Evolutionary conservation across 208 protist genomes (phyloP).

Genomic region (Acanthamoeba triangularis): DNA sequence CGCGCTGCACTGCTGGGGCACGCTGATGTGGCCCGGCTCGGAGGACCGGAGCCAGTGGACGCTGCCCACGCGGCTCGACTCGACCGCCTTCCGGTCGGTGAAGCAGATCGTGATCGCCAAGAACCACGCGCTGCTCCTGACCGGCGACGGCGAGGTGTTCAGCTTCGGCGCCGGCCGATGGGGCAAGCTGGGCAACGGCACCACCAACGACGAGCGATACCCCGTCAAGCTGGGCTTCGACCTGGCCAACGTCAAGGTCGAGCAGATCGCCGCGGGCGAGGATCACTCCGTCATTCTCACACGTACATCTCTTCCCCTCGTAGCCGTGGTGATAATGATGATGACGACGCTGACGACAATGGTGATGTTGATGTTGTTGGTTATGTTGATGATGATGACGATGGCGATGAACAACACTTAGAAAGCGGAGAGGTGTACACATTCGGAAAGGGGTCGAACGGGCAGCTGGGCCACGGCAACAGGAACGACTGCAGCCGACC

Average conservation of each 20-base stretch:
- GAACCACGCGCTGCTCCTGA: constrained; percentile 31
- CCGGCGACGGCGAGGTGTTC: constrained; percentile 3
- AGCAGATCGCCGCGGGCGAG: constrained; percentile 45
- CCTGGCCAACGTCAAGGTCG: constrained; percentile 12
- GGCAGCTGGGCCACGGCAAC: constrained; percentile 61
- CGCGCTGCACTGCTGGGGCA: constrained; percentile 32
- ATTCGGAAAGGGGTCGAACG: constrained; percentile 53
- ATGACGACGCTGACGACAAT: neutral
- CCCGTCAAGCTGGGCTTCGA: constrained; percentile 30
- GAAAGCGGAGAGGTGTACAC: constrained; percentile 65
- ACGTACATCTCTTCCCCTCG: neutral
- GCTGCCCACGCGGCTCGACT: constrained; percentile 5
- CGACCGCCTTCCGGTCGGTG: neutral
- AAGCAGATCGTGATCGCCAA: constrained; percentile 57
- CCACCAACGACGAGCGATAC: neutral
- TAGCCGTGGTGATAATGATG: neutral
- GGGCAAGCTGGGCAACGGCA: constrained; percentile 54
- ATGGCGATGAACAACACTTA: neutral
- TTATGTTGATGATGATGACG: neutral
- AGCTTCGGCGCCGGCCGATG: neutral
- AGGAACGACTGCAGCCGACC: constrained; percentile 29
- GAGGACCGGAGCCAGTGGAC: constrained; percentile 28
- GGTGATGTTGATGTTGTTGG: no score
- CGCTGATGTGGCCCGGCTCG: constrained; percentile 48
- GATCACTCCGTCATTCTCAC: constrained; percentile 27